Evolutionary conservation across 495 filamentous ascomycete genomes (phyloP), one percentile per base, ranked within the genome.

Genomic region (Amphirosellinia nigrospora): DNA sequence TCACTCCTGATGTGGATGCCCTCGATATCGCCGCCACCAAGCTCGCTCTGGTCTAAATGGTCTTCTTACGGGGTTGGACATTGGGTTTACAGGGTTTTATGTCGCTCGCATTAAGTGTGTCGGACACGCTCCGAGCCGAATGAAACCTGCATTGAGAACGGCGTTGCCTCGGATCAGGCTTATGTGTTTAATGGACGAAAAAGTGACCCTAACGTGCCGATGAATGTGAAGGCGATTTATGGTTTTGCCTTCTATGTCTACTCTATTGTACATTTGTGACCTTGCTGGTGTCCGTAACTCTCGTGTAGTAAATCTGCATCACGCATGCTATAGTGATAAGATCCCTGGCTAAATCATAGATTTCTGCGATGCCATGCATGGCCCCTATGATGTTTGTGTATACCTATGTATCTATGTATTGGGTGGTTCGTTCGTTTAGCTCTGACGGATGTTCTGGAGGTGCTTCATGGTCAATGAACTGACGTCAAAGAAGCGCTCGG

Each of bases 11-110:
- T 82, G 93, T 97, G 73, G 96, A 99, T 85, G 96, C 96, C 81
- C 91, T 99, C 69, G 96, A 99, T 85, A 97, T 99, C 86, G 96
- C 96, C 74, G 96, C 96, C 73, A 98, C 96, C 79, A 99, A 98
- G 89, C 89, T 99, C 69, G 90, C 92, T 69, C 97, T 99, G 82
- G 96, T 99, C 78, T 98, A 96, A 89, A 79, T 70, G 45, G 39
- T 72, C 6, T 58, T 67, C 60, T 61, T 16, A 61, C 66, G 66
- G 61, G 60, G 68, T 69, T 69, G 67, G 64, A 28, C 30, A 56
- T 55, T 64, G 64, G 64, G 55, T 70, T 63, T 70, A 71, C 67
- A 65, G 53, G 71, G 67, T 70, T 70, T 62, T 71, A 68, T 68
- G 39, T 55, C 50, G 56, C 74, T 68, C 66, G 72, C 38, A 64